Evolutionary conservation across 495 filamentous ascomycete genomes (phyloP).

Genomic region (Astrothelium subdiscretum): DNA sequence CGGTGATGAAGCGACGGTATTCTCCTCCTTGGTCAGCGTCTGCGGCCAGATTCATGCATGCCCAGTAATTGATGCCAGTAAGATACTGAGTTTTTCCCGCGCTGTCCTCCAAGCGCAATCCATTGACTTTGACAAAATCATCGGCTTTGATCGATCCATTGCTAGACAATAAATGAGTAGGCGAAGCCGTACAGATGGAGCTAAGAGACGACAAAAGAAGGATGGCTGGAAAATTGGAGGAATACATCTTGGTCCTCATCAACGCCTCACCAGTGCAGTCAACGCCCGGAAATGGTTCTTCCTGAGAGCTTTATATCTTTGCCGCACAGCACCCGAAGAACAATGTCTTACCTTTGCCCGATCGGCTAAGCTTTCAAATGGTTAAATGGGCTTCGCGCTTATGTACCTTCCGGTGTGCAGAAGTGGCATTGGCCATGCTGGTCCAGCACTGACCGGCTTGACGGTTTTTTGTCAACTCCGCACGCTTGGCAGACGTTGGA

Average conservation of each 20-base stretch:
- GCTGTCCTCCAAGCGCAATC: slow-evolving; percentile 12
- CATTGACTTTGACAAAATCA: slow-evolving; percentile 19
- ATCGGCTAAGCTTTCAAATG: neutral
- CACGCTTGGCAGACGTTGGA: neutral
- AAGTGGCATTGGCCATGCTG: neutral
- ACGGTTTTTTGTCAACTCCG: neutral
- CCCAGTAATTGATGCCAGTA: slow-evolving; percentile 21
- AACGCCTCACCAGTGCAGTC: neutral
- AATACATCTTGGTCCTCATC: neutral
- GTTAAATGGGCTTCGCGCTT: neutral
- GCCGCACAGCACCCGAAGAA: neutral
- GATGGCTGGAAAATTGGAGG: neutral
- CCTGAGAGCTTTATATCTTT: neutral
- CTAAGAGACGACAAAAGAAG: neutral
- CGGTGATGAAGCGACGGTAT: slow-evolving; percentile 13
- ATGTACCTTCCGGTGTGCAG: neutral
- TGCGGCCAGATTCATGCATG: slow-evolving; percentile 22
- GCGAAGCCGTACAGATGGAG: neutral
- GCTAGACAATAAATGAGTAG: neutral
- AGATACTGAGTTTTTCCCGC: slow-evolving; percentile 13
- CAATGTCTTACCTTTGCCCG: neutral
- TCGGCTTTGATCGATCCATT: slow-evolving; percentile 2
- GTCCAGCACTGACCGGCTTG: neutral
- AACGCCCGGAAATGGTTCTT: neutral
- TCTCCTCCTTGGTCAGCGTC: slow-evolving; percentile 13